Evolutionary conservation across 768 basidiomycete genomes (phyloP).

Genomic region (Xanthoconium stramineum): DNA sequence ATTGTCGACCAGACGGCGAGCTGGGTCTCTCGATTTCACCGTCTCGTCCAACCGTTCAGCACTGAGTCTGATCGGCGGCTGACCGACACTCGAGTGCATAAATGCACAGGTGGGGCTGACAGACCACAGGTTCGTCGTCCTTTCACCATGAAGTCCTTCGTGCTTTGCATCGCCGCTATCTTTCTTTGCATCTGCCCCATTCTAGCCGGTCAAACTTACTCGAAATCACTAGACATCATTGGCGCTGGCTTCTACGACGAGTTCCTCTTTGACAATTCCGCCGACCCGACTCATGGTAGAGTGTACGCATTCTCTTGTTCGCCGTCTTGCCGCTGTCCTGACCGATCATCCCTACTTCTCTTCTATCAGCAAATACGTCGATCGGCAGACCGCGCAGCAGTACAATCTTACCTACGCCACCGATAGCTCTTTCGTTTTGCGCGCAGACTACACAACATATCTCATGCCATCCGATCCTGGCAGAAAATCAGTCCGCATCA

Average conservation of each 20-base stretch:
- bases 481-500: conserved; percentile 30
- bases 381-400: conserved; percentile 20
- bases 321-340: background rate
- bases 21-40: too few relatives aligned
- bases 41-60: too few relatives aligned
- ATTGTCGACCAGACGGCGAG: too few relatives aligned
- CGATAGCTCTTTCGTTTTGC: conserved; percentile 27
- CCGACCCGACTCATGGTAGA: conserved; percentile 65
- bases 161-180: background rate
- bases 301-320: conserved; percentile 43
- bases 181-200: background rate
- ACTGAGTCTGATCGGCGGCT: background rate
- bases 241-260: conserved; percentile 48
- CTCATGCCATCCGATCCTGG: conserved; percentile 23
- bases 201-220: conserved; percentile 7
- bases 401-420: conserved; percentile 32
- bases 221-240: conserved; percentile 37
- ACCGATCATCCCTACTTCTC: background rate
- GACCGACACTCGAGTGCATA: background rate
- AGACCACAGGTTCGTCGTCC: conserved; percentile 6
- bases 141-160: conserved; percentile 6
- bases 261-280: conserved; percentile 46
- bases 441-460: conserved; percentile 27
- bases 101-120: background rate
- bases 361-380: conserved; percentile 26